Conservation (phyloP, 202 grass and related monocot genomes). For the Brachypodium distachyon region DNA sequence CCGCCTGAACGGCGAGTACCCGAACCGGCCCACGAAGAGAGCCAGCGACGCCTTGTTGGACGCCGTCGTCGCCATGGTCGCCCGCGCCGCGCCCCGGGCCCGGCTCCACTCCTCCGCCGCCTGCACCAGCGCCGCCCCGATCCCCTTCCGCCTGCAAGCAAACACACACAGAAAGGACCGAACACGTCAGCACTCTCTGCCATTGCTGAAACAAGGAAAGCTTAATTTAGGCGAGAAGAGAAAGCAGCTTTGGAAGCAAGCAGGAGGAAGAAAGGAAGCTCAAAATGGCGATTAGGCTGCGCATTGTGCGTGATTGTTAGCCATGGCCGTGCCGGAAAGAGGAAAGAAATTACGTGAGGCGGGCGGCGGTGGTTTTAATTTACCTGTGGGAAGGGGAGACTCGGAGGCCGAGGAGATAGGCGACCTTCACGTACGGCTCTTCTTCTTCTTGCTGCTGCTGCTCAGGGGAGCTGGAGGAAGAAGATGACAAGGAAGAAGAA, state of each 20-base stretch:
- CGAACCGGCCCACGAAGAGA: conserved; percentile 56
- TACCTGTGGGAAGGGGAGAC: conserved; percentile 60
- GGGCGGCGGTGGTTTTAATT: background rate
- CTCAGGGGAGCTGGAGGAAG: background rate
- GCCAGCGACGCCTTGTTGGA: conserved; percentile 58
- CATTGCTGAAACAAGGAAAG: background rate
- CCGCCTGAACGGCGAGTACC: conserved; percentile 49
- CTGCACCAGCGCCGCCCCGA: conserved; percentile 44
- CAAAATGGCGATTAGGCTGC: background rate
- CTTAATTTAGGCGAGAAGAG: background rate
- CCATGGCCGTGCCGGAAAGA: background rate
- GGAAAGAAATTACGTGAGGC: background rate
- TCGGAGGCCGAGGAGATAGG: conserved; percentile 53
- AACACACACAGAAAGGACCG: background rate
- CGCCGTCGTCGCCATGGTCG: conserved; percentile 54
- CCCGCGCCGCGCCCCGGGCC: conserved; percentile 27
- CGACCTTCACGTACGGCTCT: conserved; percentile 40
- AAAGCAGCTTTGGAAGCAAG: background rate
- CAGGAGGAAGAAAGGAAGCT: background rate
- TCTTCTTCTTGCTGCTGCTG: background rate
- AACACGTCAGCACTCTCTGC: background rate
- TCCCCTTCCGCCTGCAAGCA: conserved; percentile 39
- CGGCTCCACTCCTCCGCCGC: conserved; percentile 47
- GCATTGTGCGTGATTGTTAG: background rate
- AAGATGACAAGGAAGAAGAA: background rate